Percentiles rank a stretch among this genome's conserved stretches.
Conservation (phyloP, 371 early-diverging fungal genomes). For the Actinomortierella ambigua region DNA sequence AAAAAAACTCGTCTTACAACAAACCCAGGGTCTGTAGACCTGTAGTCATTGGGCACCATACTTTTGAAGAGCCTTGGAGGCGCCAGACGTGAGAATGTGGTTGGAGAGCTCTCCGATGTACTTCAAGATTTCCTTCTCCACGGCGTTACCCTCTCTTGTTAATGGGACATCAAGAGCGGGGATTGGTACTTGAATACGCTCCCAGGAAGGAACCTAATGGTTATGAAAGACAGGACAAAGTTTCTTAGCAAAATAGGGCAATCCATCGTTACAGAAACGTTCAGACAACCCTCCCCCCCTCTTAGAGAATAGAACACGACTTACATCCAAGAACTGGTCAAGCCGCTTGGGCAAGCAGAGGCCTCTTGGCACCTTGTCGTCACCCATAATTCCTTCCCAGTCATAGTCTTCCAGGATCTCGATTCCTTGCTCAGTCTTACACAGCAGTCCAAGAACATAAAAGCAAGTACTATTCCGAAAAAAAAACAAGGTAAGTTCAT, state of each 20-base stretch:
- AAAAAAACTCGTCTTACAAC: slow-evolving; percentile 12
- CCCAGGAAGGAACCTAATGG: slow-evolving; percentile 67
- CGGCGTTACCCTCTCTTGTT: slow-evolving; percentile 49
- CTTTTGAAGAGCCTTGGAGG: slow-evolving; percentile 62
- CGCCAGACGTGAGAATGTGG: slow-evolving; percentile 83
- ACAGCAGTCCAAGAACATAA: slow-evolving; percentile 76
- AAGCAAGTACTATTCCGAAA: slow-evolving; percentile 69
- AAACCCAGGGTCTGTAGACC: neutral
- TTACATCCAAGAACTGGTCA: slow-evolving; percentile 64
- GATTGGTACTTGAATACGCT: slow-evolving; percentile 52
- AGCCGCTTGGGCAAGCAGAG: slow-evolving; percentile 73
- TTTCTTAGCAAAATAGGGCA: neutral
- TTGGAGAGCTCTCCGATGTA: slow-evolving; percentile 85
- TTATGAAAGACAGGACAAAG: no score
- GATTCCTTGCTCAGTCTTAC: slow-evolving; percentile 71
- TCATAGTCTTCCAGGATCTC: slow-evolving; percentile 75
- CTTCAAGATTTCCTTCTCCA: slow-evolving; percentile 72
- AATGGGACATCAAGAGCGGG: slow-evolving; percentile 53
- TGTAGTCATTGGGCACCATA: slow-evolving; percentile 47
- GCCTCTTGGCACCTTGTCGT: slow-evolving; percentile 58
- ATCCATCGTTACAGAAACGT: no score
- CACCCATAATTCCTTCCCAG: slow-evolving; percentile 74
- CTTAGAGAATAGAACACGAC: slow-evolving; percentile 4
- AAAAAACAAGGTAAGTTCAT: slow-evolving; percentile 4
- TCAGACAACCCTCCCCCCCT: neutral